These are phyloP conservation scores for Heterobasidion parviporum DNA, from an alignment of 1,284 basidiomycete genomes.

Conservation along the genomic window DNA sequence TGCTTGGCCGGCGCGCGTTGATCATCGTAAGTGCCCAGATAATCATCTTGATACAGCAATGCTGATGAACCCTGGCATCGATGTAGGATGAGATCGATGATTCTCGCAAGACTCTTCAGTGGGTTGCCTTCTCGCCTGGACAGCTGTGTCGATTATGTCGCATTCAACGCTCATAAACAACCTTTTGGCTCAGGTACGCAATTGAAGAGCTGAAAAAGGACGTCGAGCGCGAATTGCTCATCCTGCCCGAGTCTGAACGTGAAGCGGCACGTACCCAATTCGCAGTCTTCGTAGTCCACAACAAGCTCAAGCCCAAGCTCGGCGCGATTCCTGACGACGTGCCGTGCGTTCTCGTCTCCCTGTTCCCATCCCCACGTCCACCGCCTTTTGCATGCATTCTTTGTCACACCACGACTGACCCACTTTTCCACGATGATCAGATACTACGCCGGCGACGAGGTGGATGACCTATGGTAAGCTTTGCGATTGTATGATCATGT, in stretches of 20 bases:
- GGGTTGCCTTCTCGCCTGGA: conserved; percentile 17
- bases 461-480: conserved; percentile 42
- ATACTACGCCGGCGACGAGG: conserved; percentile 62
- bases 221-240: conserved; percentile 65
- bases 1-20: conserved; percentile 74
- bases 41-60: conserved; percentile 1
- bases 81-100: conserved; percentile 89
- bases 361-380: neutral
- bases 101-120: conserved; percentile 85
- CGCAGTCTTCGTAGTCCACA: conserved; percentile 91
- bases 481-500: no score
- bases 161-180: conserved; percentile 2
- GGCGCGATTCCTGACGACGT: conserved; percentile 61
- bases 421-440: conserved; percentile 24
- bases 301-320: conserved; percentile 84
- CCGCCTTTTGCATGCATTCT: neutral
- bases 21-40: conserved; percentile 61
- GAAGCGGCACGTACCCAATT: conserved; percentile 74
- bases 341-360: conserved; percentile 38
- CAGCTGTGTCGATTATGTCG: neutral
- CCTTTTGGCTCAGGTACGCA: conserved; percentile 58
- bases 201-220: conserved; percentile 82
- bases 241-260: conserved; percentile 61
- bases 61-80: neutral
- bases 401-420: conserved; percentile 1